Evolutionary conservation across 768 basidiomycete genomes (phyloP).

Genomic region (Mycena capillaripes): DNA sequence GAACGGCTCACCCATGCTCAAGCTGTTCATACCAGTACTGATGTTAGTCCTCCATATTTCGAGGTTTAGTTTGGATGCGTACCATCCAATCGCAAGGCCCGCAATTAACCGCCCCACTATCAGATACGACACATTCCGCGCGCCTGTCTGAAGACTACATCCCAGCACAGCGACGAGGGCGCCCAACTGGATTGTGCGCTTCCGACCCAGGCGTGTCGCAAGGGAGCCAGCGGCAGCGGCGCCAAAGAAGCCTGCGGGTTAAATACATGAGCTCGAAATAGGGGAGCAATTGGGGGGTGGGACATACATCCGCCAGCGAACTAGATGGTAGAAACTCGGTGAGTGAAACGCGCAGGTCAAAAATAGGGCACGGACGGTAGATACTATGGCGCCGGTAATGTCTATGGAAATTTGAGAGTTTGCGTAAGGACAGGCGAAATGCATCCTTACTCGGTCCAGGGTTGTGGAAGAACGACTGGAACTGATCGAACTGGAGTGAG

Average conservation of each 20-base stretch:
- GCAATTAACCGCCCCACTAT: constrained; percentile 62
- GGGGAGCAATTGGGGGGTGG: background rate
- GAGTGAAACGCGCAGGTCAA: constrained; percentile 35
- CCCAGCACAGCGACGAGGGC: constrained; percentile 67
- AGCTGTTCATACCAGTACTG: background rate
- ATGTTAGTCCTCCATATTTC: no score
- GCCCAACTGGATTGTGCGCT: constrained; percentile 62
- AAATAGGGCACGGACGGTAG: constrained; percentile 64
- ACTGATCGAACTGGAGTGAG: constrained; percentile 30
- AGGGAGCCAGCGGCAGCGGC: constrained; percentile 60
- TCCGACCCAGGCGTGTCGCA: constrained; percentile 64
- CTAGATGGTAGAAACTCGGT: background rate
- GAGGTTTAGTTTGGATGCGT: background rate
- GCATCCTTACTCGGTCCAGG: constrained; percentile 46
- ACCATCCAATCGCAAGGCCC: constrained; percentile 60
- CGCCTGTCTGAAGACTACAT: constrained; percentile 61
- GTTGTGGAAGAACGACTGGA: constrained; percentile 26
- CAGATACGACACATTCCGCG: constrained; percentile 62
- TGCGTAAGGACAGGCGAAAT: background rate
- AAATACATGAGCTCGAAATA: background rate
- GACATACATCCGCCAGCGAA: constrained; percentile 38
- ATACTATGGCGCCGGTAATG: constrained; percentile 66
- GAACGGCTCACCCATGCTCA: constrained; percentile 28
- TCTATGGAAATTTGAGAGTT: background rate
- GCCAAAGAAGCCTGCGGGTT: constrained; percentile 51